Percentiles rank a stretch among this genome's conserved stretches.
These are phyloP conservation scores for Colletotrichum tropicale DNA, from an alignment of 2,329 filamentous ascomycete species.

Conservation along the genomic window DNA sequence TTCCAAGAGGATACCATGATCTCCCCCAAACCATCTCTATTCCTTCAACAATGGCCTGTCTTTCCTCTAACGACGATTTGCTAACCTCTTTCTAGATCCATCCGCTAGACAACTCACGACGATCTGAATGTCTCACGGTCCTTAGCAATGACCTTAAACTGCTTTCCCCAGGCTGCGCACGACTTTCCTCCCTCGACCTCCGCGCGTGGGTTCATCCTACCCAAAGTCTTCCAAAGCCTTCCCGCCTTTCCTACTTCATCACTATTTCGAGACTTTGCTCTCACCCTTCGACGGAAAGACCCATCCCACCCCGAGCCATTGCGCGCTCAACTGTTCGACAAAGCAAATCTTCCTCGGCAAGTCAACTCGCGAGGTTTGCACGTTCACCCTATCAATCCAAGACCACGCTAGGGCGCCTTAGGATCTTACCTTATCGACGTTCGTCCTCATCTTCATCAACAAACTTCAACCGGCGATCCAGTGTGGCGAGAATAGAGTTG, in stretches of 20 bases:
- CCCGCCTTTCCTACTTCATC: background rate
- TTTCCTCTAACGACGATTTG: background rate
- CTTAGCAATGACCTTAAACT: background rate
- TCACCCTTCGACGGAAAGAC: background rate
- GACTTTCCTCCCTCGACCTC: background rate
- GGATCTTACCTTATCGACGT: background rate
- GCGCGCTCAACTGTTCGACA: background rate
- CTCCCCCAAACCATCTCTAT: background rate
- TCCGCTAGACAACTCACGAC: background rate
- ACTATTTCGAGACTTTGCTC: background rate
- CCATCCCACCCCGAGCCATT: fast-evolving
- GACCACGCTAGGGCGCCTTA: background rate
- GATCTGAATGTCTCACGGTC: background rate
- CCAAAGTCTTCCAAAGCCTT: background rate
- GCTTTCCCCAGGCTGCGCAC: background rate
- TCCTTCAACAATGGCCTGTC: background rate
- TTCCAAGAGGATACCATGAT: background rate
- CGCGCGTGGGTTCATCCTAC: background rate
- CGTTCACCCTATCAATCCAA: background rate
- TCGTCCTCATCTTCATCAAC: no score
- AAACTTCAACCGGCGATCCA: no score
- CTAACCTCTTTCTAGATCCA: background rate
- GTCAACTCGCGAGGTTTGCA: background rate
- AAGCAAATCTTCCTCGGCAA: background rate
- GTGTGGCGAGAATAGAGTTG: no score